Conservation (phyloP, 2,329 filamentous ascomycete genomes). For the Fusarium mangiferae region DNA sequence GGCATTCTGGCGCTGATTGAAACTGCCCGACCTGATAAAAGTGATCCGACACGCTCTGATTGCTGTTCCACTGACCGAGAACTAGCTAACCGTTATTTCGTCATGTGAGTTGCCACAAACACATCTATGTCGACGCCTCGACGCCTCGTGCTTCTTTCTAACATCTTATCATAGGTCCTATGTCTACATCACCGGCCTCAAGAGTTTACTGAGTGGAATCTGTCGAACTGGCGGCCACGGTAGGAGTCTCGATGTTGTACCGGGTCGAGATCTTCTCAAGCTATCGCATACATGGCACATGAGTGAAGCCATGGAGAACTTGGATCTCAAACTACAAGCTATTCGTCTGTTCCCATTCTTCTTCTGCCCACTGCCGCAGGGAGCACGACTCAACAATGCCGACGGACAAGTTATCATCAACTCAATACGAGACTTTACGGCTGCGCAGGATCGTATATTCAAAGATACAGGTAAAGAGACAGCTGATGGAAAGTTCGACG, state of each 20-base stretch:
- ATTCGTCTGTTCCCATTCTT: conserved; percentile 12
- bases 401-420: neutral
- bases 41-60: neutral
- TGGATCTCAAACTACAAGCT: conserved; percentile 1
- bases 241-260: neutral
- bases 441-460: neutral
- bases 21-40: neutral
- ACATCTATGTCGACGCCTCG: fast-evolving
- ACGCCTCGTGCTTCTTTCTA: fast-evolving
- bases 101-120: neutral
- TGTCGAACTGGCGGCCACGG: neutral
- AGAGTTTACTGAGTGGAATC: conserved; percentile 8
- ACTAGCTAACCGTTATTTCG: conserved; percentile 4
- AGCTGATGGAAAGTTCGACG: neutral
- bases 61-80: neutral
- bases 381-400: neutral
- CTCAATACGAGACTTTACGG: neutral
- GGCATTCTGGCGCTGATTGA: conserved; percentile 17
- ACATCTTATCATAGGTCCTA: neutral
- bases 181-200: conserved; percentile 1
- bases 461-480: neutral
- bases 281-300: conserved; percentile 14
- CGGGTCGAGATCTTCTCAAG: neutral
- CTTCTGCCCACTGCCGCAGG: neutral
- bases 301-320: neutral